Evolutionary conservation across 768 basidiomycete genomes (phyloP).

Genomic region (Piloderma croceum): DNA sequence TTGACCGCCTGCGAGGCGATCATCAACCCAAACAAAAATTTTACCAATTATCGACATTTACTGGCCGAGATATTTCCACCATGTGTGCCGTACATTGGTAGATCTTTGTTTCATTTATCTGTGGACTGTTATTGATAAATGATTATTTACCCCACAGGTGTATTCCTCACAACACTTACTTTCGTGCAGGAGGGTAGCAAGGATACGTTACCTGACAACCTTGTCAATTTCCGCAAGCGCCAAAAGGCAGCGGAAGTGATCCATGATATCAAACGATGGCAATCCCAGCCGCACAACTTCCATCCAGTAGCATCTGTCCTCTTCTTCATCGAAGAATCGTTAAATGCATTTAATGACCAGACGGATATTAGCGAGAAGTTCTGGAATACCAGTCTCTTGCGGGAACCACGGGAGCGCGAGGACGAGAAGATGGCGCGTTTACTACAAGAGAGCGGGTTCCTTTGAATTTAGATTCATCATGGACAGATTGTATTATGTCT

Average conservation of each 20-base stretch:
- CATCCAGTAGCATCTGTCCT: constrained; percentile 59
- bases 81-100: constrained; percentile 96
- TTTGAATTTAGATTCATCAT: constrained; percentile 32
- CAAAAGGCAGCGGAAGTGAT: constrained; percentile 95
- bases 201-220: constrained; percentile 69
- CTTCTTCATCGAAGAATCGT: constrained; percentile 71
- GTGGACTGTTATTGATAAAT: neutral
- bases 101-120: constrained; percentile 14
- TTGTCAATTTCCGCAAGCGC: constrained; percentile 95
- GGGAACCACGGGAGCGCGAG: constrained; percentile 92
- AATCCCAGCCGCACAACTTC: constrained; percentile 86
- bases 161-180: constrained; percentile 91
- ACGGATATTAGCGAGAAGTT: constrained; percentile 71
- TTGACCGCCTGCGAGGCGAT: constrained; percentile 82
- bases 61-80: constrained; percentile 83
- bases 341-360: constrained; percentile 66
- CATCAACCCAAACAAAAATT: constrained; percentile 91
- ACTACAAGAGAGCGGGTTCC: constrained; percentile 83
- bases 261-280: constrained; percentile 94
- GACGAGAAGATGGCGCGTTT: constrained; percentile 94
- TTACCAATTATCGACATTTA: constrained; percentile 82
- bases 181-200: constrained; percentile 97
- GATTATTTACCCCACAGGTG: constrained; percentile 46
- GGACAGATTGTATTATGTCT: no score
- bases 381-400: constrained; percentile 79